phyloP scores from a whole-genome alignment of 2,329 filamentous ascomycete species.

The Pseudopithomyces maydicus region DNA sequence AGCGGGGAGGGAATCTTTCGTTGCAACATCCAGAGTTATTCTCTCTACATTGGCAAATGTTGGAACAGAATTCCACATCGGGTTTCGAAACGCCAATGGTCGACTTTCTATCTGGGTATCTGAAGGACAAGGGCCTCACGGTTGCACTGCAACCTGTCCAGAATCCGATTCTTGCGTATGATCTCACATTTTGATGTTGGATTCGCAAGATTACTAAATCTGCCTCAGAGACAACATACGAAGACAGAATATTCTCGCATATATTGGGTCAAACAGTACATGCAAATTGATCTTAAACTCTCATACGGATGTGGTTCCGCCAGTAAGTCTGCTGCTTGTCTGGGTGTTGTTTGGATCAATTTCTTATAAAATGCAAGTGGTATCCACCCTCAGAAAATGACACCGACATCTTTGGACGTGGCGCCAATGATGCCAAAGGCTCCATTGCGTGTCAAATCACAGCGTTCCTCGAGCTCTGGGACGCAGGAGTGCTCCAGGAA shows the following conservation, averaged over 20 bases:
- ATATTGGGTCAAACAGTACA: neutral
- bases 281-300: neutral
- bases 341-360: neutral
- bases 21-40: constrained; percentile 1
- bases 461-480: neutral
- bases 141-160: neutral
- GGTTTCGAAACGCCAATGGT: constrained; percentile 3
- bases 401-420: neutral
- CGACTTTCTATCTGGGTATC: neutral
- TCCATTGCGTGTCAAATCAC: constrained; percentile 1
- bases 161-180: constrained; percentile 1
- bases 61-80: constrained; percentile 2
- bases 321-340: neutral
- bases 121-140: neutral
- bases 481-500: neutral
- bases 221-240: neutral
- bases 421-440: constrained; percentile 6
- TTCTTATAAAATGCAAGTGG: neutral
- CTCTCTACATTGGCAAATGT: constrained; percentile 3
- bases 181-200: neutral
- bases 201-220: neutral
- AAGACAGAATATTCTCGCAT: constrained; percentile 1
- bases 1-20: neutral
- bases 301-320: neutral
- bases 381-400: neutral